These are phyloP conservation scores for Alliaria petiolata DNA, from an alignment of 345 rosid species.

Conservation along the genomic window DNA sequence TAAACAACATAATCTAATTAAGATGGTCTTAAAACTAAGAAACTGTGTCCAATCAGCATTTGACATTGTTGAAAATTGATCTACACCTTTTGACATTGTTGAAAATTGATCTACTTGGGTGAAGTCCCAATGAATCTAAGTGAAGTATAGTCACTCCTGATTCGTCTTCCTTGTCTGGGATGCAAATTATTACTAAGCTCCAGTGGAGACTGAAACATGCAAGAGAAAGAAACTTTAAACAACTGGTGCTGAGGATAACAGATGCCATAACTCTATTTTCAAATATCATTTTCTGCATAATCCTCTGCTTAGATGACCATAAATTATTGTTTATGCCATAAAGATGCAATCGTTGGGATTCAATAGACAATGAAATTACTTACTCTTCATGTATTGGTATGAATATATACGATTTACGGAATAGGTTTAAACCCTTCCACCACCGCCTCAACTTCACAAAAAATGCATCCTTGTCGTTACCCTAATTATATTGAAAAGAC, in stretches of 20 bases:
- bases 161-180: conserved; percentile 71
- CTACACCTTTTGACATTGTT: conserved; percentile 69
- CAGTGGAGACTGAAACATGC: conserved; percentile 65
- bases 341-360: neutral
- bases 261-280: neutral
- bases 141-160: conserved; percentile 82
- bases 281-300: neutral
- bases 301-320: neutral
- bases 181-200: conserved; percentile 93
- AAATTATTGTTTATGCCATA: neutral
- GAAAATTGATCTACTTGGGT: conserved; percentile 54
- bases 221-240: neutral
- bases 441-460: conserved; percentile 88
- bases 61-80: conserved; percentile 55
- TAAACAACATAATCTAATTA: neutral
- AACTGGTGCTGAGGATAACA: neutral
- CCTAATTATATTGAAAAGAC: conserved; percentile 33
- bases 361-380: conserved; percentile 27
- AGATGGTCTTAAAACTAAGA: neutral
- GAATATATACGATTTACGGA: conserved; percentile 80
- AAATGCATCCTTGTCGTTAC: conserved; percentile 50
- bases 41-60: conserved; percentile 29
- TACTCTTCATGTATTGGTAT: conserved; percentile 93
- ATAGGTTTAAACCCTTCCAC: conserved; percentile 90
- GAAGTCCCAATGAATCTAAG: conserved; percentile 81